Conservation (phyloP, 257 asterid species). For the Lavandula angustifolia region DNA sequence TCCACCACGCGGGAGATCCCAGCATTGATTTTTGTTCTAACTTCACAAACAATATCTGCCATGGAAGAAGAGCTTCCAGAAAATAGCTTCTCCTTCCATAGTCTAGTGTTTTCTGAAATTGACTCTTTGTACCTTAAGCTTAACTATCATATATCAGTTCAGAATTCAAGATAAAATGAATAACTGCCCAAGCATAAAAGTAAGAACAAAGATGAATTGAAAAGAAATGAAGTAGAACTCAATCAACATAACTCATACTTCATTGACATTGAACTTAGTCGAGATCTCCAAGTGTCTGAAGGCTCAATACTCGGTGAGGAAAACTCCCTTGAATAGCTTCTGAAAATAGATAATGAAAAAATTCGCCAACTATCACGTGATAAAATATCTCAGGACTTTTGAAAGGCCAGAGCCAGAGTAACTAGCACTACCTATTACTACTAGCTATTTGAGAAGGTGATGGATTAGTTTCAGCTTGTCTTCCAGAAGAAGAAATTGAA, state of each 20-base stretch:
- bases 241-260: constrained; percentile 47
- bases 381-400: neutral
- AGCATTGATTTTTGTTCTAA: constrained; percentile 61
- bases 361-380: neutral
- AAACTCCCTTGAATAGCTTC: constrained; percentile 45
- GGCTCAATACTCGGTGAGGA: constrained; percentile 46
- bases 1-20: constrained; percentile 80
- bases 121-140: constrained; percentile 70
- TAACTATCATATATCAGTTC: constrained; percentile 16
- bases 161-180: constrained; percentile 15
- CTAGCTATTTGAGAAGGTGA: constrained; percentile 32
- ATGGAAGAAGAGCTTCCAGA: constrained; percentile 64
- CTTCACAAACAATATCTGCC: constrained; percentile 75
- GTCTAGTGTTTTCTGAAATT: constrained; percentile 61
- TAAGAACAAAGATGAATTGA: neutral
- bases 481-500: constrained; percentile 42
- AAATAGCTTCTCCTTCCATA: constrained; percentile 79
- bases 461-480: constrained; percentile 28
- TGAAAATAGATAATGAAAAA: constrained; percentile 29
- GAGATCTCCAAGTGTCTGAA: constrained; percentile 72
- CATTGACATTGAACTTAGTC: constrained; percentile 62
- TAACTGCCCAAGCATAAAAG: neutral
- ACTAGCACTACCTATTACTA: constrained; percentile 52
- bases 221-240: neutral
- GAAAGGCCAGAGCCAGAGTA: constrained; percentile 20